phyloP scores from a whole-genome alignment of 495 filamentous ascomycete species.

The Cercophora samala region DNA sequence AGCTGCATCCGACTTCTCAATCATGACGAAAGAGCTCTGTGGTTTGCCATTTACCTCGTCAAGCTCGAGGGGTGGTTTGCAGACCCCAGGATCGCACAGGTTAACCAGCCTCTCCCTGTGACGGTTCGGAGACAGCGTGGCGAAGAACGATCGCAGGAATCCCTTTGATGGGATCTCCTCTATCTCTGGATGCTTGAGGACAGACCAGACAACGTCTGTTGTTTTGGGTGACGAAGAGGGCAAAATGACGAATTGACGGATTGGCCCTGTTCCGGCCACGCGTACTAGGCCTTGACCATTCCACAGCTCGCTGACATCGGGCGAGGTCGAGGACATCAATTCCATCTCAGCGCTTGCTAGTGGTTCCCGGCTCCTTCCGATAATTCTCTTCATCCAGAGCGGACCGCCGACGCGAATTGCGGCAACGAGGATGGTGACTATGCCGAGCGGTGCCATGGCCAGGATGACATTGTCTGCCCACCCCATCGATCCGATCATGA shows the following conservation, averaged over 20 bases:
- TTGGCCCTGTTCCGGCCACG: slow-evolving; percentile 21
- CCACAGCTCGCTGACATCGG: slow-evolving; percentile 39
- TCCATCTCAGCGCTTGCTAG: slow-evolving; percentile 31
- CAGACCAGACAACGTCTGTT: not conserved
- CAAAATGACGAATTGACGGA: slow-evolving; percentile 17
- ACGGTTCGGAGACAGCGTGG: not conserved
- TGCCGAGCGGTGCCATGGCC: slow-evolving; percentile 52
- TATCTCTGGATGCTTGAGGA: not conserved
- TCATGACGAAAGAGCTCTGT: not conserved
- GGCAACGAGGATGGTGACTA: slow-evolving; percentile 53
- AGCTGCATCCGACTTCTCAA: slow-evolving; percentile 1
- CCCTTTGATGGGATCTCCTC: not conserved
- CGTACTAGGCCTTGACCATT: slow-evolving; percentile 35
- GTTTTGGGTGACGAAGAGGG: not conserved
- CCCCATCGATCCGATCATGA: slow-evolving; percentile 51
- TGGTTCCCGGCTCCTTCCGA: slow-evolving; percentile 44
- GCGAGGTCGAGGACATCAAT: slow-evolving; percentile 34
- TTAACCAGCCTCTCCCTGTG: not conserved
- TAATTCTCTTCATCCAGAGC: slow-evolving; percentile 49
- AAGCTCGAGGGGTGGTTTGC: not conserved
- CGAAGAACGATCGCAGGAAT: not conserved
- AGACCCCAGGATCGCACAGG: not conserved
- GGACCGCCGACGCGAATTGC: slow-evolving; percentile 54
- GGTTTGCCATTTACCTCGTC: not conserved
- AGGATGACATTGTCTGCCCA: slow-evolving; percentile 54